Base-by-base conservation (phyloP, 2,329 filamentous ascomycete species). In the Diaporthe sp. region DNA sequence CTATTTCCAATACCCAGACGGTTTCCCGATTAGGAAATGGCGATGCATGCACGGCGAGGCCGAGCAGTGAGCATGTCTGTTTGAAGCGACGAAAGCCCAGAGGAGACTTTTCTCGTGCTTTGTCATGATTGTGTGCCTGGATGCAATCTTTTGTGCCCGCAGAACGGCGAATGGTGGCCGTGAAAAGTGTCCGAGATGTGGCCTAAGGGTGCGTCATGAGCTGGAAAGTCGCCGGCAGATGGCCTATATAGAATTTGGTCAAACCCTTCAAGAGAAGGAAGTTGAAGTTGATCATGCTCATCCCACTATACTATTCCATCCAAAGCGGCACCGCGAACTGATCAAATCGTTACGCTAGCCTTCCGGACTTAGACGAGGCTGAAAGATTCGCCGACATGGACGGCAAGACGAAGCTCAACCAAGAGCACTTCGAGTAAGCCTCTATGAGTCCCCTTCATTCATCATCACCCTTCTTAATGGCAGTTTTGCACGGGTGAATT, bases 131-230 rank as follows among this genome's bases (percentile, higher is more conserved):
- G 15, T 8, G 17, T 19, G 25, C 25, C 39, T 15, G 19, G 12
- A 13, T 31, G 42, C 8, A 17, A 58, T 74, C 7, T 22, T 46
- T 67, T 46, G 28, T 37, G 58, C 15, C 58, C 46, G n/a, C 25
- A 19, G 39, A 13, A 17, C 5, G 37, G 31, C 44, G 15, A 70
- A 53, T 58, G 51, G 37, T 9, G 3, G 12, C 46, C 39, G 34
- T 31, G 39, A 73, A 75, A 75, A 61, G 74, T 75, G 34, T 75
- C 74, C 74, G 74, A 73, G 70, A 22, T n/a, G 70, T 46, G n/a
- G 51, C 22, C 42, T 39, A 42, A 51, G 34, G 55, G 17, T 57
- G 51, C n/a, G 51, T 51, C 72, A 71, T 61, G 61, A 59, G 8
- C 22, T 28, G 28, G 22, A 53, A 74, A 74, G 72, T 74, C 72